A percentile compares a stretch with the other conserved stretches of the same genome.
Evolutionary conservation across 306 rosid genomes (phyloP).

Genomic region (Citrullus amarus): DNA sequence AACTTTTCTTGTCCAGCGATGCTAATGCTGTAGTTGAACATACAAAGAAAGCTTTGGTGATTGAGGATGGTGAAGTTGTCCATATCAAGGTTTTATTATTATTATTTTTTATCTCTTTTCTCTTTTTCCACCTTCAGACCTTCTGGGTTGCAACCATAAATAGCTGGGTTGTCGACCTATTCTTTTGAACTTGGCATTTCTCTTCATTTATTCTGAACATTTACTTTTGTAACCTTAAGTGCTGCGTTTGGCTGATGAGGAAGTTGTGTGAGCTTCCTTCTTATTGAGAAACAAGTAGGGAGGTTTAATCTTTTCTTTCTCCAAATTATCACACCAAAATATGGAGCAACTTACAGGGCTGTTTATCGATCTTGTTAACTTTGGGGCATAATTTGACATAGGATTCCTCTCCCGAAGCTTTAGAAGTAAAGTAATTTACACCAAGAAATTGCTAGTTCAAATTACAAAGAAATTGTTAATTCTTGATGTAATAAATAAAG

Average conservation of each 20-base stretch:
- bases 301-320: background rate
- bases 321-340: background rate
- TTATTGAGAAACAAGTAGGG: background rate
- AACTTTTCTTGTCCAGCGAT: conserved; percentile 91
- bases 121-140: background rate
- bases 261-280: background rate
- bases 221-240: background rate
- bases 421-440: background rate
- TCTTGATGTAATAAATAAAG: background rate
- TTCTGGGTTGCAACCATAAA: background rate
- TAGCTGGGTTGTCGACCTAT: background rate
- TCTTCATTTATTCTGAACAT: background rate
- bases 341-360: background rate
- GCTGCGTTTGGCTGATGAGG: background rate
- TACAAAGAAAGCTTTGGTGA: conserved; percentile 82
- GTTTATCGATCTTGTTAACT: background rate
- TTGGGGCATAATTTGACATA: background rate
- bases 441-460: background rate
- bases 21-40: conserved; percentile 94
- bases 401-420: background rate
- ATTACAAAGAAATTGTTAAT: background rate
- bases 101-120: background rate
- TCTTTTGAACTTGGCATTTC: background rate
- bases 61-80: conserved; percentile 94
- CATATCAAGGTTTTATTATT: conserved; percentile 66